Evolutionary conservation across 2,329 filamentous ascomycete genomes (phyloP).

Genomic region (Coleophoma crateriformis): DNA sequence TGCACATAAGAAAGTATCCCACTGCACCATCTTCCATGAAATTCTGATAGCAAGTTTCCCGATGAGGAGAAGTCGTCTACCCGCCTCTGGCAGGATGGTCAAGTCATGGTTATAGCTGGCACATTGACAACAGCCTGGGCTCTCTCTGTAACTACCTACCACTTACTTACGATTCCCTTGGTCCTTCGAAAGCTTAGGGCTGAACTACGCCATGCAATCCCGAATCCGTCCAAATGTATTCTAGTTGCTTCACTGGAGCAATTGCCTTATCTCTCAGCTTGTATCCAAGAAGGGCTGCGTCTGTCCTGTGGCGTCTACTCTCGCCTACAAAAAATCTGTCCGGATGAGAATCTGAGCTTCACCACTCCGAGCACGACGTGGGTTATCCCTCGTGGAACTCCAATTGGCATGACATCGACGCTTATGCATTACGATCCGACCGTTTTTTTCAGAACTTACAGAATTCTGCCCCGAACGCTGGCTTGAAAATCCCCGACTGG

Average conservation of each 20-base stretch:
- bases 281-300: constrained; percentile 29
- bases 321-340: constrained; percentile 22
- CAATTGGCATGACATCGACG: constrained; percentile 32
- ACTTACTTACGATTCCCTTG: constrained; percentile 27
- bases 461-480: constrained; percentile 35
- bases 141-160: constrained; percentile 28
- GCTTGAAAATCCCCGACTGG: constrained; percentile 29
- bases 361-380: constrained; percentile 9
- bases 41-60: constrained; percentile 18
- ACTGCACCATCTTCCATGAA: constrained; percentile 8
- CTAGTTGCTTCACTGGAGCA: constrained; percentile 15
- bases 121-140: constrained; percentile 30
- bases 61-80: constrained; percentile 22
- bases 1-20: neutral
- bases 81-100: constrained; percentile 24
- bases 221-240: constrained; percentile 4
- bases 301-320: constrained; percentile 24
- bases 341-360: constrained; percentile 12
- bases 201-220: constrained; percentile 25
- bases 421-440: constrained; percentile 33
- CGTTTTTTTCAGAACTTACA: constrained; percentile 32
- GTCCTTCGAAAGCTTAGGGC: constrained; percentile 24
- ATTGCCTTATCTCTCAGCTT: constrained; percentile 24
- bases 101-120: constrained; percentile 21
- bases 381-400: constrained; percentile 23